Base-by-base conservation (phyloP, 1,284 basidiomycete genomes). In the Puccinia polysora region DNA sequence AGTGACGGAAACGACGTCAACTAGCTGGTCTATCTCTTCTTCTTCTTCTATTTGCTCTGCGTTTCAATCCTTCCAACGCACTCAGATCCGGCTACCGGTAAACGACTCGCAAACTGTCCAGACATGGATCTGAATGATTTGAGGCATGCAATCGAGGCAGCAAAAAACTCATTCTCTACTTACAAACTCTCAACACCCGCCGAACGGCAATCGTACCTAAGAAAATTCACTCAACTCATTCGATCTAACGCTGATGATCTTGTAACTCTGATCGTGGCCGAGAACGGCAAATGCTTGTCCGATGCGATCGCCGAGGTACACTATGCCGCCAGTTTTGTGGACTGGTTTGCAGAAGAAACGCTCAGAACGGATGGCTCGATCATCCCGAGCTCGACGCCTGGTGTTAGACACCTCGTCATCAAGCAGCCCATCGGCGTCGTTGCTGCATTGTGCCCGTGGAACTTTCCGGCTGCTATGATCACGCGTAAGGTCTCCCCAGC, bases 401-500 rank as follows among this genome's bases (percentile, higher is more conserved):
- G 85, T 60, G 81, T 88, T 12, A 87, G 94, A 64, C 95, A 95
- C 79, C 81, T 97, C 20, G 88, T 91, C n/a, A 87, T 97, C 77
- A 93, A 94, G 81, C 94, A 98, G 80, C 94, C 94, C 5, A 82
- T 96, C 74, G 94, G 93, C 32, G 82, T 83, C 10, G 76, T 72
- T 7, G 60, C 68, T 49, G 68, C 73, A 32, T 25, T 74, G 73
- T 79, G 76, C 80, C 59, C 81, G 82, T 65, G 81, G 83, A 93
- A 94, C 81, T 95, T 96, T 82, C 92, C 92, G 6, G 91, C 89
- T 25, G 93, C 91, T 0, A 96, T 96, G 89, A 89, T 92, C 58
- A 90, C 89, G 0, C 87, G 91, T 23, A 95, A 95, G 80, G 82
- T 94, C 14, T 90, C 86, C 18, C 88, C 92, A 32, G 91, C 91